A percentile compares a stretch with the other conserved stretches of the same genome.
Conservation (phyloP, 2,329 filamentous ascomycete genomes). For the Septoria petroselini region DNA sequence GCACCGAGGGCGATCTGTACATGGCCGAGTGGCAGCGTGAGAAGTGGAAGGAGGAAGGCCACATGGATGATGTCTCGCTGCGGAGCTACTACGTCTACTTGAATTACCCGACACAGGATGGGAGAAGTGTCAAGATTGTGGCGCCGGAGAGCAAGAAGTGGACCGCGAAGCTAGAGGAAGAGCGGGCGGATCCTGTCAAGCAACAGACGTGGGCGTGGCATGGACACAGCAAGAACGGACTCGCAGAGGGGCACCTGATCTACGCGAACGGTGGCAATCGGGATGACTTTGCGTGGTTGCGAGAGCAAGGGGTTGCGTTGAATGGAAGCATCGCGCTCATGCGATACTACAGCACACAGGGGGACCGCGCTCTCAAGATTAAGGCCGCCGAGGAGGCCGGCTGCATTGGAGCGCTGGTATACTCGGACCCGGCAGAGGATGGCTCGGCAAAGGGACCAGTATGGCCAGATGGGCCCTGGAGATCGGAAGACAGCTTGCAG, state of each 20-base stretch:
- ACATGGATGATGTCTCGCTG: conserved; percentile 69
- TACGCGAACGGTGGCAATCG: conserved; percentile 90
- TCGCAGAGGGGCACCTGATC: conserved; percentile 79
- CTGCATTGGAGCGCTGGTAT: conserved; percentile 83
- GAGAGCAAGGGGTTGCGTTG: conserved; percentile 68
- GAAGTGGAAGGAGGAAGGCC: conserved; percentile 64
- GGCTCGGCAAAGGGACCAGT: conserved; percentile 62
- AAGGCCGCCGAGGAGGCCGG: conserved; percentile 86
- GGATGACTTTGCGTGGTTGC: conserved; percentile 73
- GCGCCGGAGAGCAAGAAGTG: conserved; percentile 64
- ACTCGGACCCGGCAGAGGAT: conserved; percentile 84
- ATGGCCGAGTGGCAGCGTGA: conserved; percentile 80
- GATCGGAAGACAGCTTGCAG: conserved; percentile 79
- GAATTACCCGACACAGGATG: conserved; percentile 79
- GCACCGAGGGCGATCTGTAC: conserved; percentile 88
- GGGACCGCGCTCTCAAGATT: conserved; percentile 74
- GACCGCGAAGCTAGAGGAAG: conserved; percentile 82
- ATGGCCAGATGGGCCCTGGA: conserved; percentile 73
- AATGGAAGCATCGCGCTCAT: conserved; percentile 82
- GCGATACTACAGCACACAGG: conserved; percentile 71
- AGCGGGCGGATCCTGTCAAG: conserved; percentile 60
- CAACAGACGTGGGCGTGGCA: conserved; percentile 79
- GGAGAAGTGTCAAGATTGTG: conserved; percentile 77
- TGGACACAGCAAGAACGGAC: conserved; percentile 80
- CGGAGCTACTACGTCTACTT: conserved; percentile 76